Evolutionary conservation across 2,329 filamentous ascomycete genomes (phyloP).

Genomic region (Scedosporium boydii): DNA sequence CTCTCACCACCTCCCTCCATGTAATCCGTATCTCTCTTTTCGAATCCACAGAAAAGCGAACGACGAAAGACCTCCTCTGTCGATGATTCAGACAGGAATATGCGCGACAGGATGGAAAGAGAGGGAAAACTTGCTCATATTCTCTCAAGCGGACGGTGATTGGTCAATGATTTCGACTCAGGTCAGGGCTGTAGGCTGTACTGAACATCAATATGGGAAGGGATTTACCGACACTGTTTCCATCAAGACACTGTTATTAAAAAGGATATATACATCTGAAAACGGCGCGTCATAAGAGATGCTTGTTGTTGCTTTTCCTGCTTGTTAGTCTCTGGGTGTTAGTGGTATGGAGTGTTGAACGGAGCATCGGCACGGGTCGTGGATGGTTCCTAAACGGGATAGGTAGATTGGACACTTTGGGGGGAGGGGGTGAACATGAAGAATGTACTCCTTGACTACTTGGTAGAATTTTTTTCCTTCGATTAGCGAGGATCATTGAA

Average conservation of each 20-base stretch:
- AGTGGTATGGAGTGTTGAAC: neutral
- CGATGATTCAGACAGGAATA: neutral
- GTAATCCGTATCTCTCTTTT: too few relatives aligned
- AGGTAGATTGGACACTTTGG: neutral
- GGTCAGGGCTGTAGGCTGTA: neutral
- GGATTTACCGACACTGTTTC: neutral
- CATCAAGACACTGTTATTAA: neutral
- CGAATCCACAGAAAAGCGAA: too few relatives aligned
- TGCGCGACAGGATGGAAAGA: neutral
- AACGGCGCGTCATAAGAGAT: neutral
- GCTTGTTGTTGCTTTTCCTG: neutral
- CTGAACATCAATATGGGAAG: neutral
- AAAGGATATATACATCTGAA: neutral
- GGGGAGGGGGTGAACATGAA: neutral
- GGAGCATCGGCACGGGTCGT: neutral
- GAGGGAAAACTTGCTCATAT: conserved; percentile 6
- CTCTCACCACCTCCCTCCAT: too few relatives aligned
- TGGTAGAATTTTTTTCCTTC: neutral
- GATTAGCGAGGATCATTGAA: too few relatives aligned
- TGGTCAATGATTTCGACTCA: neutral
- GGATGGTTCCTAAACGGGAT: neutral
- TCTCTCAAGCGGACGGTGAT: neutral
- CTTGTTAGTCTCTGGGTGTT: neutral
- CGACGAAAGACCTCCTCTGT: too few relatives aligned
- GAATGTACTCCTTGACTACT: neutral